Base-by-base conservation (phyloP, 208 protist species). In the Crithidia thermophila region DNA sequence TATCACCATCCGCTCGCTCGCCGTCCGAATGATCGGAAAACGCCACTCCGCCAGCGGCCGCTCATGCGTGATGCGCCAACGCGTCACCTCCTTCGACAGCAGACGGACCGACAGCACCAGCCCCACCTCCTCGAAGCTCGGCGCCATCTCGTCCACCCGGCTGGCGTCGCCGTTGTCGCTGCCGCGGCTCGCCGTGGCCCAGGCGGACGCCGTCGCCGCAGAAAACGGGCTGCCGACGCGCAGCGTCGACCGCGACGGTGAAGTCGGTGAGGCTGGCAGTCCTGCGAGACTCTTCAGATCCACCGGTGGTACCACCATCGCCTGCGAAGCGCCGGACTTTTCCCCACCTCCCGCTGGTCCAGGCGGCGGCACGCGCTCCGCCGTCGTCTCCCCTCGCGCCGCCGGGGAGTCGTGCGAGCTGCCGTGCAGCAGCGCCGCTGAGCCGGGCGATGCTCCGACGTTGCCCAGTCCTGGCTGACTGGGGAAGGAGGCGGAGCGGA, bases 71-170 rank as follows among this genome's bases (percentile, higher is more conserved):
- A 67, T 37, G 42, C 67, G 66, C 73, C 77, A 83, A 52, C 62
- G 60, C 31, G 56, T 63, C 36, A 58, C 58, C 55, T 68, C 72
- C 11, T 55, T 62, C 9, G 62, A 58, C 16, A 61, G 27, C 10
- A 84, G 67, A 9, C 77, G 77, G 13, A 87, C 55, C 3, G 67
- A 65, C 8, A 82, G 56, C 50, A 75, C 28, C 47, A 87, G 20
- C 6, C 75, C 81, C 11, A 87, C 46, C 68, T 87, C 81, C 7
- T 73, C 73, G 0, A 18, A 52, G 10, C 66, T 55, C 6, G 63
- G 42, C 4, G 11, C 47, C 34, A 50, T 64, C 2, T 47, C 59
- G 47, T 67, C 55, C 0, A 62, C 3, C 13, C 39, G 42, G 28
- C 34, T 45, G 27, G 45, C 25, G 21, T 47, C 34, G 31, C 31